Conservation (phyloP, 176 grass and related monocot species). For the Puccinellia tenuiflora region DNA sequence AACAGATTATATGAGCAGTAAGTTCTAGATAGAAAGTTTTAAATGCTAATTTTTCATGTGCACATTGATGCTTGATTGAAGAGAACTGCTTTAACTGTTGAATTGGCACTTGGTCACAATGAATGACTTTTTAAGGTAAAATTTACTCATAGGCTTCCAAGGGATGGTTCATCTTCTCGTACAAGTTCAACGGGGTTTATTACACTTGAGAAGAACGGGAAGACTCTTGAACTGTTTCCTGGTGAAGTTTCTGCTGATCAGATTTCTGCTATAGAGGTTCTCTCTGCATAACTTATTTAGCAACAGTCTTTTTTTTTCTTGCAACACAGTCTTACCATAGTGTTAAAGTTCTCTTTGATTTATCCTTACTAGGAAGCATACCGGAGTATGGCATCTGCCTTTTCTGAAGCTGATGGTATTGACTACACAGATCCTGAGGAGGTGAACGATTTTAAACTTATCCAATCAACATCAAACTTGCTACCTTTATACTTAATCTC, state of each 20-base stretch:
- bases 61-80: background rate
- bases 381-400: constrained; percentile 82
- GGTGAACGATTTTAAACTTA: constrained; percentile 32
- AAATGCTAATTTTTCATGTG: background rate
- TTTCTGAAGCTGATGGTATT: constrained; percentile 93
- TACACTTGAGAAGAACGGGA: constrained; percentile 85
- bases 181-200: constrained; percentile 58
- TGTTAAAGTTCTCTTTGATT: background rate
- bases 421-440: constrained; percentile 97
- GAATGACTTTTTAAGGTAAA: background rate
- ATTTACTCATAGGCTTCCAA: constrained; percentile 42
- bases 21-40: constrained; percentile 21
- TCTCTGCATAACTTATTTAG: constrained; percentile 29
- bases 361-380: constrained; percentile 62
- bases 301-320: too few relatives aligned
- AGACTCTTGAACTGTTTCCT: constrained; percentile 64
- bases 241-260: constrained; percentile 71
- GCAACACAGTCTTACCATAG: too few relatives aligned
- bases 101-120: background rate
- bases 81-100: background rate
- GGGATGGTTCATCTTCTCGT: constrained; percentile 36
- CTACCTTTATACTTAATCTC: background rate
- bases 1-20: constrained; percentile 64
- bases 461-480: background rate
- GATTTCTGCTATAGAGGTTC: constrained; percentile 82